Evolutionary conservation across 139 green algal genomes (phyloP).

Genomic region (Auxenochlorella protothecoides): DNA sequence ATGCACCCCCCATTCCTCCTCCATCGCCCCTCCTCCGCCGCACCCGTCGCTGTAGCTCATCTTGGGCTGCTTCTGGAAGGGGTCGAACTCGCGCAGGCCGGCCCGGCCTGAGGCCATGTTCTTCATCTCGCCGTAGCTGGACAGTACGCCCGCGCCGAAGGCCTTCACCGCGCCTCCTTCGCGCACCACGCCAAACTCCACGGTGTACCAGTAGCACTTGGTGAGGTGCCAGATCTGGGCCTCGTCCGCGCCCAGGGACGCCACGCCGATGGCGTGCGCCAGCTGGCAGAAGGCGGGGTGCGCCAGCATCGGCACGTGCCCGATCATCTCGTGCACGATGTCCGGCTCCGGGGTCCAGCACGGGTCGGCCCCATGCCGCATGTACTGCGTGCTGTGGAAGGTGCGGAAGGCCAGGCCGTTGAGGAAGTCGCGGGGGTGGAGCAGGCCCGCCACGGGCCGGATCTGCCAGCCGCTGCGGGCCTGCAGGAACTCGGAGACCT

Average conservation of each 20-base stretch:
- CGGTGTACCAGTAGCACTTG: slow-evolving; percentile 63
- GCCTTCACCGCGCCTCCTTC: slow-evolving; percentile 56
- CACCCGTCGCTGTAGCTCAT: slow-evolving; percentile 87
- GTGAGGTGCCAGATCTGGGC: slow-evolving; percentile 83
- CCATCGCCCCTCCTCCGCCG: too few relatives aligned
- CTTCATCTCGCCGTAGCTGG: slow-evolving; percentile 73
- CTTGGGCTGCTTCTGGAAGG: slow-evolving; percentile 52
- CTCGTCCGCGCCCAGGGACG: slow-evolving; percentile 70
- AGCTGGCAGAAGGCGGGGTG: slow-evolving; percentile 63
- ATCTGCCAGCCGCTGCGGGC: slow-evolving; percentile 55
- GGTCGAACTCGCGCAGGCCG: slow-evolving; percentile 56
- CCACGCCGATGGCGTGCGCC: slow-evolving; percentile 69
- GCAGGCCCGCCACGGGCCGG: slow-evolving; percentile 74
- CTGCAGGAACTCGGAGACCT: slow-evolving; percentile 45
- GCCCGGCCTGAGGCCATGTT: slow-evolving; percentile 58
- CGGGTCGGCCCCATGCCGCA: slow-evolving; percentile 49
- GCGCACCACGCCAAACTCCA: slow-evolving; percentile 88
- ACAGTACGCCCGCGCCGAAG: slow-evolving; percentile 77
- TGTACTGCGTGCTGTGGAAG: slow-evolving; percentile 78
- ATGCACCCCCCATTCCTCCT: too few relatives aligned
- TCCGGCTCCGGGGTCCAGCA: slow-evolving; percentile 88
- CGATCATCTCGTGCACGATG: slow-evolving; percentile 66
- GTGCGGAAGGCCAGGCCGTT: slow-evolving; percentile 84
- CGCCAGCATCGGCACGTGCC: slow-evolving; percentile 83
- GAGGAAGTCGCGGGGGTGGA: slow-evolving; percentile 89